Evolutionary conservation across 257 asterid genomes (phyloP).

Genomic region (Gentiana macrophylla): DNA sequence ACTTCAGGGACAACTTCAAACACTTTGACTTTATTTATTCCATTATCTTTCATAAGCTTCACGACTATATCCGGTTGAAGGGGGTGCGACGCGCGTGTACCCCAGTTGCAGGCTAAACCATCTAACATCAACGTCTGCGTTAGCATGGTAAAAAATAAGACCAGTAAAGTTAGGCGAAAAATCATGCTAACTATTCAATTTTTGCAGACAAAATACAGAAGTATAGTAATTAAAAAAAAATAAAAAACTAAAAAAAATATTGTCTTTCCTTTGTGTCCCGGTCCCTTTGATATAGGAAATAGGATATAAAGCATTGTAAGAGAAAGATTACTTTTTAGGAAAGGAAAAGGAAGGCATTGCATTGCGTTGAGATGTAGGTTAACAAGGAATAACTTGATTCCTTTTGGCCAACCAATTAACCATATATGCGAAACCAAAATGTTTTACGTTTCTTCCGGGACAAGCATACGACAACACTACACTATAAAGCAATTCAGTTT

Average conservation of each 20-base stretch:
- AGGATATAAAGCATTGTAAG: constrained; percentile 15
- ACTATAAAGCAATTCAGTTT: too few relatives aligned
- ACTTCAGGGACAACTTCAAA: constrained; percentile 71
- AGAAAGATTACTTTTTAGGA: constrained; percentile 15
- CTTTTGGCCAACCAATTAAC: background rate
- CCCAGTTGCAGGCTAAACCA: constrained; percentile 73
- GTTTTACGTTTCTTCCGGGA: too few relatives aligned
- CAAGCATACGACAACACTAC: too few relatives aligned
- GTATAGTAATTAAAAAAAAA: background rate
- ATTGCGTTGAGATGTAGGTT: constrained; percentile 12
- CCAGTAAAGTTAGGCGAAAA: background rate
- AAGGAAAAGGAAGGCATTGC: constrained; percentile 43
- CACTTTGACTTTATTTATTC: constrained; percentile 71
- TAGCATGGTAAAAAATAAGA: constrained; percentile 19
- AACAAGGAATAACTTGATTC: constrained; percentile 52
- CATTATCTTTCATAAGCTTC: constrained; percentile 66
- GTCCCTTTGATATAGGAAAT: background rate
- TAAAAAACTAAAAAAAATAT: background rate
- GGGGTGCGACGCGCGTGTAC: constrained; percentile 47
- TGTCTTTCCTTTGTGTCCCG: background rate
- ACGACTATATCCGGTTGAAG: constrained; percentile 61
- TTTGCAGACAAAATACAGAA: too few relatives aligned
- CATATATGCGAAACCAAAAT: too few relatives aligned
- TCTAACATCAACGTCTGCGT: constrained; percentile 11
- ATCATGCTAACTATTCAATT: constrained; percentile 20